Evolutionary conservation across 495 filamentous ascomycete genomes (phyloP), one percentile per base, ranked within the genome.

Genomic region (Thermothielavioides terrestris): DNA sequence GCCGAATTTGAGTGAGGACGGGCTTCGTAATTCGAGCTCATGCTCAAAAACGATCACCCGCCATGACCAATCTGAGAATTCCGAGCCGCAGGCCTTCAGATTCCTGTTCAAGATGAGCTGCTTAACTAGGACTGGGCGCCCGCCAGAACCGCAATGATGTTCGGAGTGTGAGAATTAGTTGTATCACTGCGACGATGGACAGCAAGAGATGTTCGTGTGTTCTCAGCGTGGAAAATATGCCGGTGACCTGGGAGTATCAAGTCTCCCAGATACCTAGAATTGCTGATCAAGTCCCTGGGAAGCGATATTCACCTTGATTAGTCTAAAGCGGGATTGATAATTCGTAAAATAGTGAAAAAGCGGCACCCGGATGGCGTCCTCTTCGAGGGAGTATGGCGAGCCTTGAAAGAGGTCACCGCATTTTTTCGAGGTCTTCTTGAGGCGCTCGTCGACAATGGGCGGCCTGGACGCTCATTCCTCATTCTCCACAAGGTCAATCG

Each of bases 271-370:
- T n/a, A n/a, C n/a, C n/a, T n/a, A n/a, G n/a, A n/a, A n/a, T n/a
- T n/a, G 30, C 41, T 14, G 4, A 34, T 5, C 6, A 17, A 23
- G 3, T 20, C 6, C 17, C 20, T 37, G 15, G 9, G 9, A 12
- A 49, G 8, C 6, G 15, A 10, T 3, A 48, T 7, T 45, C 52
- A 54, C 18, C n/a, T 54, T 45, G 23, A 54, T 45, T 6, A 54
- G 44, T 3, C 49, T 45, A 2, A 54, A 9, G 3, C 52, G 52
- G 38, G 52, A 42, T 14, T 49, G 44, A 23, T 43, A 20, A 36
- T 49, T 54, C 38, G 34, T 44, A 21, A 45, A 45, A 26, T 54
- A 54, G 26, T 54, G 45, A 14, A 54, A 38, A 1, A 54, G 45
- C 14, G 45, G 52, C 9, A 45, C 52, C 26, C 49, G 30, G 23